These are phyloP conservation scores for Penstemon eatonii DNA, from an alignment of 257 asterid genomes.

Conservation along the genomic window DNA sequence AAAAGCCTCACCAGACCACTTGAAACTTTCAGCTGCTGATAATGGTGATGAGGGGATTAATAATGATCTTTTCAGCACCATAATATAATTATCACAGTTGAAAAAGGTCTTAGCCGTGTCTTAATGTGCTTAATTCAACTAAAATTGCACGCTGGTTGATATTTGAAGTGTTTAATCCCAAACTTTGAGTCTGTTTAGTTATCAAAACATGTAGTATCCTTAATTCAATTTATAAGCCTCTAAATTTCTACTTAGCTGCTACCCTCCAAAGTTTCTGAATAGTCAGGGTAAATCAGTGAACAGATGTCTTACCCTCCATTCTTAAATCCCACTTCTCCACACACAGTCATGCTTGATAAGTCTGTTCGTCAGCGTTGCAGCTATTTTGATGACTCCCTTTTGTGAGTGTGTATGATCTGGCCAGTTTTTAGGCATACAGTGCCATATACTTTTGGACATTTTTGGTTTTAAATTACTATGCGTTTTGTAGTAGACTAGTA, in stretches of 20 bases:
- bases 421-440: neutral
- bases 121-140: conserved; percentile 1
- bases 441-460: neutral
- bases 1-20: too few species aligned
- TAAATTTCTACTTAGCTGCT: neutral
- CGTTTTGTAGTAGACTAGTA: neutral
- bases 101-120: conserved; percentile 6
- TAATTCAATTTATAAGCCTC: neutral
- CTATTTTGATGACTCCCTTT: neutral
- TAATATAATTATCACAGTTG: conserved; percentile 7
- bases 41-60: too few species aligned
- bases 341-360: too few species aligned
- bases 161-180: neutral
- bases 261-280: neutral
- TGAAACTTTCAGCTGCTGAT: neutral
- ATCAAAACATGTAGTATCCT: neutral
- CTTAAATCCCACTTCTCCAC: neutral
- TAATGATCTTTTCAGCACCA: neutral
- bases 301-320: neutral
- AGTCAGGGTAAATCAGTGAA: neutral
- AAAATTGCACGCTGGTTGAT: neutral
- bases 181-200: neutral
- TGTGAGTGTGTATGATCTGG: neutral
- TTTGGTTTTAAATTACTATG: neutral
- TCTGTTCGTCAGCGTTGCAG: neutral